These are phyloP conservation scores for Akanthomyces muscarius DNA, from an alignment of 2,329 filamentous ascomycete genomes.

Conservation along the genomic window DNA sequence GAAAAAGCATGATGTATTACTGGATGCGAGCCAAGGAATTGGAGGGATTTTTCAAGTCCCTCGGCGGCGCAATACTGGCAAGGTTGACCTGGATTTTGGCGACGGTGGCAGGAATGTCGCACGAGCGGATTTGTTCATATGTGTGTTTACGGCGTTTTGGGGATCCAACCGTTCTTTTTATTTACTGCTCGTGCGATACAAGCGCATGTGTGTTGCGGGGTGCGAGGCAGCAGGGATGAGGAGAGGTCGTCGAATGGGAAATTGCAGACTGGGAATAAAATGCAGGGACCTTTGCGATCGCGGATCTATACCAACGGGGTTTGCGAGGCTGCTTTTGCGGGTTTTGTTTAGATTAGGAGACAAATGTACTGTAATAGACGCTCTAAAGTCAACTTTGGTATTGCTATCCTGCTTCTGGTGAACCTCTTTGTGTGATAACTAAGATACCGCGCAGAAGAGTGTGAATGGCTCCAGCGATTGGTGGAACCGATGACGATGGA, in stretches of 20 bases:
- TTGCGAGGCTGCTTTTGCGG: constrained; percentile 3
- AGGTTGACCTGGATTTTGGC: constrained; percentile 14
- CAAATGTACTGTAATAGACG: constrained; percentile 42
- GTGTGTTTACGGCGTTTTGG: constrained; percentile 24
- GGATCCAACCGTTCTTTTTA: constrained; percentile 4
- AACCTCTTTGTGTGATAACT: not conserved
- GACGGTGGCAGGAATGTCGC: not conserved
- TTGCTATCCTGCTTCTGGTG: not conserved
- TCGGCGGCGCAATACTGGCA: constrained; percentile 17
- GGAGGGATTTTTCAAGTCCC: constrained; percentile 9
- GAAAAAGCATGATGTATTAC: constrained; percentile 16
- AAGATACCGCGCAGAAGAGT: not conserved
- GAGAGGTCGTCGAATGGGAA: not conserved
- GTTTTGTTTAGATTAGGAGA: constrained; percentile 32
- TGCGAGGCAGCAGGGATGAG: not conserved
- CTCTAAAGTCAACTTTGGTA: constrained; percentile 8
- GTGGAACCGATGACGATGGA: constrained; percentile 15
- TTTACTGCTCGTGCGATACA: not conserved
- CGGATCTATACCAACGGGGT: constrained; percentile 6
- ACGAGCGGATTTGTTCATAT: constrained; percentile 21
- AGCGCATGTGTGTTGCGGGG: not conserved
- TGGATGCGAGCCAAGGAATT: constrained; percentile 15
- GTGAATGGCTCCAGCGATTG: no score
- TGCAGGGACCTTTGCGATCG: constrained; percentile 5
- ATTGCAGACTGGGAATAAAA: constrained; percentile 5